These are phyloP conservation scores for Pestalotiopsis sp. DNA, from an alignment of 2,329 filamentous ascomycete genomes.

Conservation along the genomic window DNA sequence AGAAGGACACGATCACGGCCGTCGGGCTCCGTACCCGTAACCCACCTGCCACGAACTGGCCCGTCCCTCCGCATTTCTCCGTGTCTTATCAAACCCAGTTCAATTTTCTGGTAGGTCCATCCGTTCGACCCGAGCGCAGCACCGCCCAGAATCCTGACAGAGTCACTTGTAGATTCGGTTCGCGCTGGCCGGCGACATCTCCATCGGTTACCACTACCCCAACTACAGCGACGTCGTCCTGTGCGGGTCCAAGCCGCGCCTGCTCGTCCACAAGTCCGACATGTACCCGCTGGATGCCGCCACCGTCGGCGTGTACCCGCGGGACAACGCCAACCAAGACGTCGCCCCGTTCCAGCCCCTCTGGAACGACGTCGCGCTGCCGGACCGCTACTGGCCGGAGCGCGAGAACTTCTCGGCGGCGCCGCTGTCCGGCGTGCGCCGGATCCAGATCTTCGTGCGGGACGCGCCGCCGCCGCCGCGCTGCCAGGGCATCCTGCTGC, in stretches of 20 bases:
- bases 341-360: not conserved
- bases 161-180: conserved; percentile 6
- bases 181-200: conserved; percentile 7
- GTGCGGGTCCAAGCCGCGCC: not conserved
- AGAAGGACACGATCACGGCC: too few relatives aligned
- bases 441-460: not conserved
- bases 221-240: not conserved
- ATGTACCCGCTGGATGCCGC: not conserved
- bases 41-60: too few relatives aligned
- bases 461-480: not conserved
- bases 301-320: conserved; percentile 3
- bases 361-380: not conserved
- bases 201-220: not conserved
- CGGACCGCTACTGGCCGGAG: not conserved
- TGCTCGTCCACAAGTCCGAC: conserved; percentile 5
- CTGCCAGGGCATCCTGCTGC: conserved; percentile 5
- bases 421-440: not conserved
- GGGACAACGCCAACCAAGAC: not conserved
- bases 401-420: not conserved
- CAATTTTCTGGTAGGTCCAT: too few relatives aligned
- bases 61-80: too few relatives aligned
- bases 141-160: not conserved
- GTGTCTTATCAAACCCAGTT: too few relatives aligned
- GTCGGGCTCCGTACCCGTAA: too few relatives aligned
- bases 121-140: too few relatives aligned